phyloP scores from a whole-genome alignment of 345 rosid genomes.

The Theobroma cacao region DNA sequence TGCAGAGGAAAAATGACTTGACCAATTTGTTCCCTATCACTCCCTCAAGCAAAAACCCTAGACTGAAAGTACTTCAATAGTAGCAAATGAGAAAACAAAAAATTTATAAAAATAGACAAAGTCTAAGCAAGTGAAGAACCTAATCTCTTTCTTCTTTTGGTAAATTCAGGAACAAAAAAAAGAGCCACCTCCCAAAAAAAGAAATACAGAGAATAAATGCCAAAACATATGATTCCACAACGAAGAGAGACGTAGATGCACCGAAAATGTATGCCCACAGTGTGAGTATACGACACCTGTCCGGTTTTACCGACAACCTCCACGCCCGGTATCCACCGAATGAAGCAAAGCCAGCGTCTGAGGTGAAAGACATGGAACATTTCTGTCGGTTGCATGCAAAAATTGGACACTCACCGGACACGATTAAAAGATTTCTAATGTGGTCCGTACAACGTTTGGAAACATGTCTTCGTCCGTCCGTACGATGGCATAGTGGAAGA shows the following conservation, averaged over 20 bases:
- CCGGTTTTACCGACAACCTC: constrained; percentile 37
- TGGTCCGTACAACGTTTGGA: constrained; percentile 34
- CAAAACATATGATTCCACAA: constrained; percentile 27
- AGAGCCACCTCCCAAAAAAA: constrained; percentile 28
- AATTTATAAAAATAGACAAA: not conserved
- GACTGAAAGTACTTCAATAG: not conserved
- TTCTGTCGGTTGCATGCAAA: constrained; percentile 57
- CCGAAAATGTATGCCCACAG: constrained; percentile 24
- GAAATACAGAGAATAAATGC: constrained; percentile 43
- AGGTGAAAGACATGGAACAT: constrained; percentile 46
- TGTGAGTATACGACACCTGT: constrained; percentile 37
- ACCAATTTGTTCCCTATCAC: constrained; percentile 6
- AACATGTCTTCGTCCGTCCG: constrained; percentile 19
- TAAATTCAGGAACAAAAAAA: constrained; percentile 23
- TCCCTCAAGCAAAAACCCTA: constrained; percentile 30
- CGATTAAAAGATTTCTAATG: not conserved
- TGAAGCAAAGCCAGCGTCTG: constrained; percentile 18
- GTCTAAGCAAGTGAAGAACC: constrained; percentile 28
- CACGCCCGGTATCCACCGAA: constrained; percentile 41
- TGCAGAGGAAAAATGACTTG: not conserved
- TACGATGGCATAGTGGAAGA: not conserved
- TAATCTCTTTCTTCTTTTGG: constrained; percentile 68
- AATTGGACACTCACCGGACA: constrained; percentile 23
- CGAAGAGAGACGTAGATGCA: constrained; percentile 22
- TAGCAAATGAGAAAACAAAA: not conserved